These are phyloP conservation scores for Penicillium sp. DNA, from an alignment of 2,329 filamentous ascomycete genomes.

Conservation along the genomic window DNA sequence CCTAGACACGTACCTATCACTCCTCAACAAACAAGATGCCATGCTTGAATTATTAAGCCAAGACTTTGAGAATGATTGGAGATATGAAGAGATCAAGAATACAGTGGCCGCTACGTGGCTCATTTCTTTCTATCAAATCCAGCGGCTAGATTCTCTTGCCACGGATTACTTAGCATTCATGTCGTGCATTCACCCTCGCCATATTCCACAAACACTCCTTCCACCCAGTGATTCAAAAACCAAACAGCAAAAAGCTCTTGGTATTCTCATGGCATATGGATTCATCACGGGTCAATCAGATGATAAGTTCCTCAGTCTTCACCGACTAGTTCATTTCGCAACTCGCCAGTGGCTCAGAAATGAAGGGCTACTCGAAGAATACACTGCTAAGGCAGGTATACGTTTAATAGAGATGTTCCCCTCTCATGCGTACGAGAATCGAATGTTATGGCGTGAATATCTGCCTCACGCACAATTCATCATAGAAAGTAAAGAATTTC, in stretches of 20 bases:
- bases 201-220: constrained; percentile 30
- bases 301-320: too few species aligned
- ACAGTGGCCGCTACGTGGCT: constrained; percentile 37
- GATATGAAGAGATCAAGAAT: constrained; percentile 27
- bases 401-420: constrained; percentile 18
- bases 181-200: constrained; percentile 25
- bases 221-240: constrained; percentile 15
- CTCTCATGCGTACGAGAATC: constrained; percentile 14
- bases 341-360: constrained; percentile 29
- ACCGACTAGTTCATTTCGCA: constrained; percentile 33
- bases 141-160: constrained; percentile 24
- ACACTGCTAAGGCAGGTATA: neutral
- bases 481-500: neutral
- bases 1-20: constrained; percentile 15
- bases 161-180: constrained; percentile 31
- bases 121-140: constrained; percentile 35
- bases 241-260: constrained; percentile 26
- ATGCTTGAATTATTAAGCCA: constrained; percentile 30
- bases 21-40: constrained; percentile 23
- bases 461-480: constrained; percentile 25
- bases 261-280: constrained; percentile 29
- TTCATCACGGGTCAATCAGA: too few species aligned
- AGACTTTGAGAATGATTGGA: constrained; percentile 29
- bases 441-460: constrained; percentile 24
- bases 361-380: constrained; percentile 16